A percentile compares a stretch with the other conserved stretches of the same genome.
These are phyloP conservation scores for Sphaerulina vaccinii DNA, from an alignment of 2,329 filamentous ascomycete genomes.

Conservation along the genomic window DNA sequence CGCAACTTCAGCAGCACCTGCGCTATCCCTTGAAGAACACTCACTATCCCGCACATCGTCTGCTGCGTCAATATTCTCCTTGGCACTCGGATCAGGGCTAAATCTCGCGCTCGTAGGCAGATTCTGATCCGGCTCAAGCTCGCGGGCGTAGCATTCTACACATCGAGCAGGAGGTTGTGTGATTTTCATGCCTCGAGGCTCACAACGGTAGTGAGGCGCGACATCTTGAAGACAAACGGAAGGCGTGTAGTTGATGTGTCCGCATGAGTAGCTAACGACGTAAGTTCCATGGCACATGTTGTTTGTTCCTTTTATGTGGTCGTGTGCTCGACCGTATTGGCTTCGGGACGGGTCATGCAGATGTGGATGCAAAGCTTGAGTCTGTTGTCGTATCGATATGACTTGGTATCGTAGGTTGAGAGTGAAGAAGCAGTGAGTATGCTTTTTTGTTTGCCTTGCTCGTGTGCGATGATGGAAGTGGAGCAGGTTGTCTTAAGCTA, in stretches of 20 bases:
- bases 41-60: constrained; percentile 2
- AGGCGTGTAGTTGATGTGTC: constrained; percentile 22
- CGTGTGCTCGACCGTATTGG: not conserved
- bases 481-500: constrained; percentile 10
- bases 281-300: constrained; percentile 28
- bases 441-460: not conserved
- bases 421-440: not conserved
- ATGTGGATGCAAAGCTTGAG: constrained; percentile 2
- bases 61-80: constrained; percentile 9
- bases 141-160: constrained; percentile 25
- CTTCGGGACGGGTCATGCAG: not conserved
- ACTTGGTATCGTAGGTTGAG: not conserved
- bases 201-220: constrained; percentile 26
- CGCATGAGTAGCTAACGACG: constrained; percentile 25
- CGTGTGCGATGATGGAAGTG: constrained; percentile 10
- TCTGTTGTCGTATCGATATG: not conserved
- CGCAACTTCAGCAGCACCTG: constrained; percentile 17
- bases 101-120: constrained; percentile 24
- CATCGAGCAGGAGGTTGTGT: constrained; percentile 20
- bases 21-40: constrained; percentile 18
- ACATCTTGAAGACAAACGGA: constrained; percentile 25
- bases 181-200: constrained; percentile 27
- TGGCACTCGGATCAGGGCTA: constrained; percentile 21
- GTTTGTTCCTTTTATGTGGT: not conserved
- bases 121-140: constrained; percentile 18